Base-by-base conservation (phyloP, 805 yeast genomes). In the Kuraishia cidri region DNA sequence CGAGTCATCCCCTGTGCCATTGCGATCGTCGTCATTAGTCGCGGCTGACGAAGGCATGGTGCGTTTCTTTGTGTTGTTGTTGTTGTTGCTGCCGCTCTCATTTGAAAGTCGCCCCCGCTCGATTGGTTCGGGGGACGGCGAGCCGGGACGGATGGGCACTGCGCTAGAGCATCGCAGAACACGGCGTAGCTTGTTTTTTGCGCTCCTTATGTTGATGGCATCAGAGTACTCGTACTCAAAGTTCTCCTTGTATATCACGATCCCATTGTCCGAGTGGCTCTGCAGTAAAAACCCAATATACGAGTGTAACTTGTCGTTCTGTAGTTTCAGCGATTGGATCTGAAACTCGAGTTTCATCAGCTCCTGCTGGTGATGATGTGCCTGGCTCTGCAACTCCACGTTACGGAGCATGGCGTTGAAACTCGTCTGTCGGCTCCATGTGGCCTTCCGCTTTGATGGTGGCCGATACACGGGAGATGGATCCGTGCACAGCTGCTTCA, bases 251-350 rank as follows among this genome's bases (percentile, higher is more conserved):
- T 33, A 42, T 19, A 37, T 32, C 9, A 35, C 26, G 12, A 34
- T 21, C 9, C 34, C 31, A 30, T 60, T 49, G 37, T 62, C 49
- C 51, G 60, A 40, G 36, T 62, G 64, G 37, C 69, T 66, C 43
- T 72, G 78, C 30, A 70, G 52, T 38, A 71, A 66, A 39, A 70
- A 72, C 7, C 78, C 78, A 47, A 72, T 72, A 44, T 70, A 72
- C 24, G 76, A 69, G 35, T 69, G 56, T 24, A 72, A 54, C 44
- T 72, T 72, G 35, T 72, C 79, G 46, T 71, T 72, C 44, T 72
- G 77, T 34, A 72, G 48, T 40, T 66, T 63, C 38, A 72, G 50
- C 7, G 76, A 69, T 45, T 67, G 71, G 31, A 72, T 52, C 47
- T 72, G 76, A 46, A 72, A 72, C 38, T 63, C 62, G 41, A 71